Evolutionary conservation across 257 asterid genomes (phyloP).

Genomic region (Plantago elongata): DNA sequence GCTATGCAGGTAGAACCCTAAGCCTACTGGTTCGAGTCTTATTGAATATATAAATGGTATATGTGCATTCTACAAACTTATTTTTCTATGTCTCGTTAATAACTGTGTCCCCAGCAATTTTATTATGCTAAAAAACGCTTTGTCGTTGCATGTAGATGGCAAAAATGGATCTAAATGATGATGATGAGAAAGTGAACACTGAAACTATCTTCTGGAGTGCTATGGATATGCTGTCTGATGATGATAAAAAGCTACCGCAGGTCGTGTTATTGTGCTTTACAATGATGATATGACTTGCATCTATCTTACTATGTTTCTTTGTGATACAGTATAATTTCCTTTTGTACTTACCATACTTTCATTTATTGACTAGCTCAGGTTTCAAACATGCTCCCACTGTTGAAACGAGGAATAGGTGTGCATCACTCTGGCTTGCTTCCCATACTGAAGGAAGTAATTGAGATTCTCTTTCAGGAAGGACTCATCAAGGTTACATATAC

Average conservation of each 20-base stretch:
- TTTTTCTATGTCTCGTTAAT: too few species aligned
- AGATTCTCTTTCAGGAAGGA: slow-evolving; percentile 97
- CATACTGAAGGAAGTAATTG: slow-evolving; percentile 93
- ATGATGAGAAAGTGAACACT: slow-evolving; percentile 76
- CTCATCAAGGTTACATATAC: slow-evolving; percentile 62
- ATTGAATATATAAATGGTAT: too few species aligned
- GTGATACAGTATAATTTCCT: background rate
- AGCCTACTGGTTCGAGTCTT: background rate
- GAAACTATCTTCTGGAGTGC: slow-evolving; percentile 99
- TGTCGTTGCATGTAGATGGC: slow-evolving; percentile 56
- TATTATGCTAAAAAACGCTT: background rate
- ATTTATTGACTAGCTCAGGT: slow-evolving; percentile 41
- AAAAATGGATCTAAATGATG: slow-evolving; percentile 80
- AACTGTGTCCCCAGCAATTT: background rate
- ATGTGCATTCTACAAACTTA: too few species aligned
- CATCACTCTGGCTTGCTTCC: slow-evolving; percentile 99
- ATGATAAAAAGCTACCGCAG: slow-evolving; percentile 94
- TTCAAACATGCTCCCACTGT: slow-evolving; percentile 82
- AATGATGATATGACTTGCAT: slow-evolving; percentile 6
- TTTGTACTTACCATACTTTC: slow-evolving; percentile 6
- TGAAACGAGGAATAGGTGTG: slow-evolving; percentile 96
- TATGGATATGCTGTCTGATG: slow-evolving; percentile 98
- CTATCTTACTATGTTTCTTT: background rate
- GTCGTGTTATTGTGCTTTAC: slow-evolving; percentile 32
- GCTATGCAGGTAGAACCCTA: slow-evolving; percentile 83